Evolutionary conservation across 2,329 filamentous ascomycete genomes (phyloP).

Genomic region (Herpotrichia juniperi): DNA sequence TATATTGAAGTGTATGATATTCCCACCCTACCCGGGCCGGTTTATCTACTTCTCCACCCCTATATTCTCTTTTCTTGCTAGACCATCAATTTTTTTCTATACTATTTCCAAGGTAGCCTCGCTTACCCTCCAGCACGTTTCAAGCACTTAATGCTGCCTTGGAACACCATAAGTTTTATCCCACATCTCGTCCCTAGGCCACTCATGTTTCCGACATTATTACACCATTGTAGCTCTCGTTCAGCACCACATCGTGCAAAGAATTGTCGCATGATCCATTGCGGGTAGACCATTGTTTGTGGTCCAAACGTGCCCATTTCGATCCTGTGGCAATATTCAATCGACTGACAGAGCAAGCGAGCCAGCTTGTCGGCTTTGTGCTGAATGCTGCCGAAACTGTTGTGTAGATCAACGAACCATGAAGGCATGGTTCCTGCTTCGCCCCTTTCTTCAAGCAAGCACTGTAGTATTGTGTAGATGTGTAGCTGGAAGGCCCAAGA

Average conservation of each 20-base stretch:
- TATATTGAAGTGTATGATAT: no score
- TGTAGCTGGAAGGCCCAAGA: conserved; percentile 4
- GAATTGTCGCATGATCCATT: conserved; percentile 7
- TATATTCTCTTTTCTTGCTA: neutral
- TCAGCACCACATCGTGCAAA: conserved; percentile 1
- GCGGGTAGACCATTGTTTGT: conserved; percentile 8
- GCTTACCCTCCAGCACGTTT: neutral
- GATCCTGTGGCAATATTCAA: conserved; percentile 8
- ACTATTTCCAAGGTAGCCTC: neutral
- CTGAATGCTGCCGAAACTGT: neutral
- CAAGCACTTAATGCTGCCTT: conserved; percentile 1
- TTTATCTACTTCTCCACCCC: neutral
- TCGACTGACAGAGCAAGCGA: conserved; percentile 8
- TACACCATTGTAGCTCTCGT: conserved; percentile 8
- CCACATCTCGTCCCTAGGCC: conserved; percentile 3
- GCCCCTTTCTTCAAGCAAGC: neutral
- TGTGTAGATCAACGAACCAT: neutral
- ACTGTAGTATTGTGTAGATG: neutral
- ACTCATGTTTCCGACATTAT: conserved; percentile 2
- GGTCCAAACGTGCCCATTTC: conserved; percentile 11
- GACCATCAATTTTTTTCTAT: conserved; percentile 2
- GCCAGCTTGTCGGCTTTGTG: conserved; percentile 1
- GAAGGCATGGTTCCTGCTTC: neutral
- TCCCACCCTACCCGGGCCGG: no score
- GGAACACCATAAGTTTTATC: conserved; percentile 2